Conservation (phyloP, 2,329 filamentous ascomycete species). For the Chaetomiaceae sp. region DNA sequence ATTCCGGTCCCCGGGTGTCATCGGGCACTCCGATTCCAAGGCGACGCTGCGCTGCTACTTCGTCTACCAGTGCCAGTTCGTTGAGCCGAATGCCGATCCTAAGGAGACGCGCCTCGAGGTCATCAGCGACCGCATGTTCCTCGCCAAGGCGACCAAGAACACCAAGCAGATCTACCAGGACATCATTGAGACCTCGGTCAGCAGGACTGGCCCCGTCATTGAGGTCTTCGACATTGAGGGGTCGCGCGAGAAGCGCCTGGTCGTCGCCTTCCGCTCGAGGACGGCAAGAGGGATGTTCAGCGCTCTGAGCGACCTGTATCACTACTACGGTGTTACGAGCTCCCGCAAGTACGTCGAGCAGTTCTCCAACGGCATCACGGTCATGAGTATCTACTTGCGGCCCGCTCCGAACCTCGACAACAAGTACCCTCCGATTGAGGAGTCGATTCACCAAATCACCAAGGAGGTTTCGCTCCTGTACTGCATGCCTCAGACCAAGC, state of each 20-base stretch:
- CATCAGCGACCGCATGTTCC: conserved; percentile 88
- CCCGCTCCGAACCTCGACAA: conserved; percentile 58
- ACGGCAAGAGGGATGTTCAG: conserved; percentile 93
- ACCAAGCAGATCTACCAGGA: conserved; percentile 95
- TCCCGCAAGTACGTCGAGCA: conserved; percentile 98
- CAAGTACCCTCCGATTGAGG: conserved; percentile 74
- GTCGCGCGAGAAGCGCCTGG: conserved; percentile 85
- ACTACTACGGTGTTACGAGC: conserved; percentile 96
- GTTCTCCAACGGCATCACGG: conserved; percentile 96
- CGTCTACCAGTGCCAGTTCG: conserved; percentile 94
- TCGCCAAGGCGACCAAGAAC: conserved; percentile 93
- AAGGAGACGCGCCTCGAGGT: conserved; percentile 85
- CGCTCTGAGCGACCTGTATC: conserved; percentile 90
- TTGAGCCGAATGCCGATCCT: conserved; percentile 65
- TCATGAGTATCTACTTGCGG: conserved; percentile 92
- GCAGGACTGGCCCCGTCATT: conserved; percentile 87
- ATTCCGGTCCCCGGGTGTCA: conserved; percentile 82
- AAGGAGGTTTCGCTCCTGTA: conserved; percentile 97
- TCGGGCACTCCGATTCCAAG: conserved; percentile 67
- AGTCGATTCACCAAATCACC: conserved; percentile 97
- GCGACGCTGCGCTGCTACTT: conserved; percentile 95
- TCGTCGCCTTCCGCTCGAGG: conserved; percentile 89
- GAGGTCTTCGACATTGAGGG: conserved; percentile 96
- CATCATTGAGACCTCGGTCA: conserved; percentile 80
- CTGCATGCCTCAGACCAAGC: conserved; percentile 96